Base-by-base conservation (phyloP, 2,329 filamentous ascomycete species). In the Coccinonectria pachysandricola region DNA sequence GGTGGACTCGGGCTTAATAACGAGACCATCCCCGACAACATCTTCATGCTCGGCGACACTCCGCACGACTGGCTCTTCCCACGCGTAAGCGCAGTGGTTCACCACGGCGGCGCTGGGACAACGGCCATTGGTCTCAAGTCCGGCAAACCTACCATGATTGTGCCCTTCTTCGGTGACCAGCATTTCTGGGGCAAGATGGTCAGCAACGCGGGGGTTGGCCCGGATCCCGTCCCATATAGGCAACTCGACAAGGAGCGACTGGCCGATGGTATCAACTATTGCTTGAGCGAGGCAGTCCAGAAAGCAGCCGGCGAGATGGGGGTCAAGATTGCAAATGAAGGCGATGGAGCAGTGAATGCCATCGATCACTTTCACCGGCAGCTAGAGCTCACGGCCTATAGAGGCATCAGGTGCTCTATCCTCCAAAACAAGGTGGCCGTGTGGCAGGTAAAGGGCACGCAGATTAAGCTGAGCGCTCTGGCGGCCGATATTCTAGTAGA, bases 31-130 rank as follows among this genome's bases (percentile, higher is more conserved):
- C n/a, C n/a, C n/a, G n/a, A n/a, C n/a, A 67, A 72, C 28, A 58
- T 83, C 19, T 79, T 66, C 48, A 71, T 83, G 62, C 62, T 84
- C 1, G 77, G 73, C 7, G 80, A 83, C 35, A 78, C 69, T 0
- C 79, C 78, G 0, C 79, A 84, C 41, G 78, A 83, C 46, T 84
- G 79, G 79, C 56, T 84, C 0, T 84, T 84, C 30, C 73, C 73
- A 0, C 60, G 62, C 12, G 72, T 81, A 2, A 56, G 58, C 10
- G 74, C 73, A 0, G 76, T 77, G 1, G 67, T 83, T 1, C 79
- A 82, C 31, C 79, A 83, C 32, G 79, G 79, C 7, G 79, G 79
- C 5, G 79, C 79, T 0, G 79, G 79, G 3, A 85, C 79, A 0
- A 81, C 77, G 0, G 79, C 79, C 1, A 78, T 76, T 17, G 77